These are phyloP conservation scores for Helianthus annuus DNA, from an alignment of 129 eudicot species.

Conservation along the genomic window DNA sequence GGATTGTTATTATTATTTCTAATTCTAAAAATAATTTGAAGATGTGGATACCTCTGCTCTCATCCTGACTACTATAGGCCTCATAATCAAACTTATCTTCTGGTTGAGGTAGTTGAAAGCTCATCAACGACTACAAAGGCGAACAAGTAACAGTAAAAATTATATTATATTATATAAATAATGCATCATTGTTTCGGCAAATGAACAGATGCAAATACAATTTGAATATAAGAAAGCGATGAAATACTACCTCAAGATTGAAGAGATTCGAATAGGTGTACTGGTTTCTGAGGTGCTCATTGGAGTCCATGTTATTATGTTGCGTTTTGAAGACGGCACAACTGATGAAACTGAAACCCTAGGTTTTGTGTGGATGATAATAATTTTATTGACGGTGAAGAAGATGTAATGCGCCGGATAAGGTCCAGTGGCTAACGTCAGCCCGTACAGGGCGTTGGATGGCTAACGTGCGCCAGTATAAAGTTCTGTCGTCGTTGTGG, in stretches of 20 bases:
- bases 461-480: slow-evolving; percentile 23
- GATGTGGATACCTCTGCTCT: slow-evolving; percentile 77
- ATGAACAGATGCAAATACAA: slow-evolving; percentile 13
- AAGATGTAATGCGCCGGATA: slow-evolving; percentile 35
- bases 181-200: neutral
- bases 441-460: slow-evolving; percentile 11
- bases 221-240: neutral
- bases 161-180: neutral
- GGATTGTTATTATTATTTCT: no score
- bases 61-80: slow-evolving; percentile 90
- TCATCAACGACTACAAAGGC: slow-evolving; percentile 12
- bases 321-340: slow-evolving; percentile 2
- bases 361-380: slow-evolving; percentile 4
- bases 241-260: slow-evolving; percentile 76
- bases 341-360: slow-evolving; percentile 21
- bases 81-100: slow-evolving; percentile 46
- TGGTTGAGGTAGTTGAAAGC: slow-evolving; percentile 14
- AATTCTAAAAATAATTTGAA: neutral
- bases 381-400: slow-evolving; percentile 1
- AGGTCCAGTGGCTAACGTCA: slow-evolving; percentile 30
- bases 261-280: slow-evolving; percentile 74
- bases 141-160: slow-evolving; percentile 8
- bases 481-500: no score
- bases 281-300: slow-evolving; percentile 11
- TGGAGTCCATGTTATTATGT: slow-evolving; percentile 55